These are phyloP conservation scores for Podaxis mareebaensis DNA, from an alignment of 768 basidiomycete species.

Conservation along the genomic window DNA sequence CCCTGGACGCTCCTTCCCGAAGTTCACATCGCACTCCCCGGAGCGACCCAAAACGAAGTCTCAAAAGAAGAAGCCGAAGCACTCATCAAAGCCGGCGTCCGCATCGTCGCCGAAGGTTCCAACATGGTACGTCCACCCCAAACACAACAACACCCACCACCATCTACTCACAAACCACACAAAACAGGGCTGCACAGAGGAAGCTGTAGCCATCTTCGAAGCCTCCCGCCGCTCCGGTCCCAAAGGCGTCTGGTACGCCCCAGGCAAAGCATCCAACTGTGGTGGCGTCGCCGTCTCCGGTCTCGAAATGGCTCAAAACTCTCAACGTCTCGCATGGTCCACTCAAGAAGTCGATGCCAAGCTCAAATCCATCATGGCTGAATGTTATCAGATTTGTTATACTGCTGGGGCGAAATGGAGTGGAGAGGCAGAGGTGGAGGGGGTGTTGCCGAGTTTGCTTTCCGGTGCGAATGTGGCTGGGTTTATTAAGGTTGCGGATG, in stretches of 20 bases:
- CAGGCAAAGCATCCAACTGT: slow-evolving; percentile 67
- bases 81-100: slow-evolving; percentile 64
- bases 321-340: slow-evolving; percentile 63
- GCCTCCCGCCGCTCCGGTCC: slow-evolving; percentile 50
- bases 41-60: slow-evolving; percentile 73
- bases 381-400: slow-evolving; percentile 61
- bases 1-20: slow-evolving; percentile 68
- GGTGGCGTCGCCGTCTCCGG: slow-evolving; percentile 80
- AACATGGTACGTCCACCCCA: slow-evolving; percentile 50
- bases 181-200: slow-evolving; percentile 60
- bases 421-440: slow-evolving; percentile 40
- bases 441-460: slow-evolving; percentile 52
- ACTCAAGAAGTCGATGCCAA: slow-evolving; percentile 64
- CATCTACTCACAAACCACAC: not conserved
- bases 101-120: slow-evolving; percentile 75
- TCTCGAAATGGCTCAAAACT: slow-evolving; percentile 83
- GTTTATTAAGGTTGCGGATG: slow-evolving; percentile 69
- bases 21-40: slow-evolving; percentile 69
- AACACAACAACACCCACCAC: not conserved
- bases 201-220: slow-evolving; percentile 75
- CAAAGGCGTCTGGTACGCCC: slow-evolving; percentile 66
- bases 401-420: slow-evolving; percentile 59
- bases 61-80: slow-evolving; percentile 69
- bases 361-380: slow-evolving; percentile 70
- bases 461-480: slow-evolving; percentile 75